Evolutionary conservation across 768 basidiomycete genomes (phyloP).

Genomic region (Leucocoprinus birnbaumii): DNA sequence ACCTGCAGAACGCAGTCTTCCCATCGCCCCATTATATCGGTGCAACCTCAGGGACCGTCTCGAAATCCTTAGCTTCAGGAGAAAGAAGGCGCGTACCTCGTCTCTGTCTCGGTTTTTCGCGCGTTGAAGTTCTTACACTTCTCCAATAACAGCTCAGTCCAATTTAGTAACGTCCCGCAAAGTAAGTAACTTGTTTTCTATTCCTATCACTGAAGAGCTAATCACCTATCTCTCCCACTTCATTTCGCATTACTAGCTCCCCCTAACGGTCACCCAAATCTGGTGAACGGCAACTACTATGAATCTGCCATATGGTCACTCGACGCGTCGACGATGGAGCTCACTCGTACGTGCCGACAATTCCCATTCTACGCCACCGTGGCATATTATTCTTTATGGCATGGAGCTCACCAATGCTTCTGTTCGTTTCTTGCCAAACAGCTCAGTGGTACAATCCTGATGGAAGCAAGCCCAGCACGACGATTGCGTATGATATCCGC

Average conservation of each 20-base stretch:
- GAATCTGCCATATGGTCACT: conserved; percentile 50
- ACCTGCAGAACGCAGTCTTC: conserved; percentile 35
- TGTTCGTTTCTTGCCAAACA: conserved; percentile 15
- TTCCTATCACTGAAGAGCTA: not conserved
- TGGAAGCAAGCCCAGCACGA: conserved; percentile 32
- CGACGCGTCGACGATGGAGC: conserved; percentile 31
- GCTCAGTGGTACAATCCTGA: conserved; percentile 47
- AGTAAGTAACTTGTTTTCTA: conserved; percentile 24
- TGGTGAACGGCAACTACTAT: conserved; percentile 16
- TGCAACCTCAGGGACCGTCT: conserved; percentile 18
- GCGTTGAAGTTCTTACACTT: not conserved
- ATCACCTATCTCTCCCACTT: not conserved
- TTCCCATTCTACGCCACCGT: not conserved
- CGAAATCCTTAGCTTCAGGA: conserved; percentile 13
- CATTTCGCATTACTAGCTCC: conserved; percentile 22
- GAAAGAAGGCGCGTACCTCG: conserved; percentile 18
- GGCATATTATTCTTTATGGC: not conserved
- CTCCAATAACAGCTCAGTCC: conserved; percentile 23
- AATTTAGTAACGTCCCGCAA: conserved; percentile 32
- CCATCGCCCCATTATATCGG: conserved; percentile 37
- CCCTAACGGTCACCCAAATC: conserved; percentile 16
- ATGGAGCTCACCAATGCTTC: not conserved
- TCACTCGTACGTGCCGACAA: conserved; percentile 37
- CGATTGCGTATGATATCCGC: conserved; percentile 35
- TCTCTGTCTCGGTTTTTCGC: not conserved